phyloP scores from a whole-genome alignment of 2,329 filamentous ascomycete genomes.

The Trichoderma sp. region DNA sequence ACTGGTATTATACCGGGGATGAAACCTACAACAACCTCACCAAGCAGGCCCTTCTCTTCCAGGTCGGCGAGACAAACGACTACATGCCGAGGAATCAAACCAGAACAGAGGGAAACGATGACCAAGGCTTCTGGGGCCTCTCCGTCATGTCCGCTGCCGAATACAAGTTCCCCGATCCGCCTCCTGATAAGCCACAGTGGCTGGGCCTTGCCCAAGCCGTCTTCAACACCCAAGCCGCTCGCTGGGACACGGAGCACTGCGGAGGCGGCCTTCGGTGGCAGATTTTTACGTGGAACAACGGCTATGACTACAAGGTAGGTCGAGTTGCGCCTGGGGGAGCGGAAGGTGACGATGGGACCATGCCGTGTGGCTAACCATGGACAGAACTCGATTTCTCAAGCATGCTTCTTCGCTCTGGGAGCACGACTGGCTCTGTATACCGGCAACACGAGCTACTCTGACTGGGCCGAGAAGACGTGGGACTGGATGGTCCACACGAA shows the following conservation, averaged over 20 bases:
- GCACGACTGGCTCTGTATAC: constrained; percentile 77
- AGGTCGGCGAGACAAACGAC: constrained; percentile 71
- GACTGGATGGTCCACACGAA: constrained; percentile 64
- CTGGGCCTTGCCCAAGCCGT: constrained; percentile 74
- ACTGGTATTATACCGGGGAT: constrained; percentile 83
- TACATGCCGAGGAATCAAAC: constrained; percentile 79
- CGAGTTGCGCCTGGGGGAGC: not conserved
- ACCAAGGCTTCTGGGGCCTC: constrained; percentile 75
- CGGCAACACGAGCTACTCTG: constrained; percentile 71
- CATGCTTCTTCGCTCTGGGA: constrained; percentile 63
- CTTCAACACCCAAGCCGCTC: constrained; percentile 74
- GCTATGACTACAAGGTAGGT: constrained; percentile 69
- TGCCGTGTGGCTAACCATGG: constrained; percentile 49
- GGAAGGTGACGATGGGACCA: not conserved
- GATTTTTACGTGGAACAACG: constrained; percentile 79
- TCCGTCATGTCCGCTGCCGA: constrained; percentile 72
- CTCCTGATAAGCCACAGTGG: constrained; percentile 62
- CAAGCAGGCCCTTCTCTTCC: constrained; percentile 69
- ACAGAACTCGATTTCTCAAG: constrained; percentile 65
- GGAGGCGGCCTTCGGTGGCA: constrained; percentile 82
- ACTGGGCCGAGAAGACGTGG: constrained; percentile 76
- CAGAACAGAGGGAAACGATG: constrained; percentile 70
- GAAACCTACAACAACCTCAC: constrained; percentile 69
- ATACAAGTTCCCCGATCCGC: constrained; percentile 64
- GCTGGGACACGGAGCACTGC: constrained; percentile 72